Conservation (phyloP, 345 rosid species). For the Clausena lansium region DNA sequence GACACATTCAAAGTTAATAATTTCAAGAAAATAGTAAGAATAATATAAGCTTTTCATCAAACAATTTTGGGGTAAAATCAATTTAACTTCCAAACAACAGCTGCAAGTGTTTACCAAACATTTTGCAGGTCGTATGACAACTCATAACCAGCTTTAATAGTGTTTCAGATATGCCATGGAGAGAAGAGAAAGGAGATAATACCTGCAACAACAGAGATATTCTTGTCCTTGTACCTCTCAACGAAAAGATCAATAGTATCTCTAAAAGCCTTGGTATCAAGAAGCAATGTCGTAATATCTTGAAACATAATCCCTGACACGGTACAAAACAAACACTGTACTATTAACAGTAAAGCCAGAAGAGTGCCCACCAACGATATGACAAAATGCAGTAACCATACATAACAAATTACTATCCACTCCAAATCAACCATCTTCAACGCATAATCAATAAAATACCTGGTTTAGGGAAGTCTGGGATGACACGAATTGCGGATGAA, state of each 20-base stretch:
- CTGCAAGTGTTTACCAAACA: neutral
- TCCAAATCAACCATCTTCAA: neutral
- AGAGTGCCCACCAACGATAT: neutral
- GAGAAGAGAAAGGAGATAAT: neutral
- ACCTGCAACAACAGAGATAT: slow-evolving; percentile 84
- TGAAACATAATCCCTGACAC: slow-evolving; percentile 83
- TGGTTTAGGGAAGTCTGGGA: slow-evolving; percentile 91
- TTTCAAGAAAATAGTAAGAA: no score
- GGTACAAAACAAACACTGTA: neutral
- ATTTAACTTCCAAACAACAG: neutral
- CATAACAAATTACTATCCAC: neutral
- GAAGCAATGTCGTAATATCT: slow-evolving; percentile 81
- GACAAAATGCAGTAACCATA: neutral
- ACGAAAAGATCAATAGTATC: slow-evolving; percentile 86
- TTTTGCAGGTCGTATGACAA: neutral
- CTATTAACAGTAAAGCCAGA: neutral
- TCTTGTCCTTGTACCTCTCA: slow-evolving; percentile 64
- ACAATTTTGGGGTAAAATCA: neutral
- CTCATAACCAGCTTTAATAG: neutral
- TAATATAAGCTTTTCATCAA: neutral
- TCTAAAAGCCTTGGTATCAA: slow-evolving; percentile 63
- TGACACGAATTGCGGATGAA: slow-evolving; percentile 70
- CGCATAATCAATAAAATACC: slow-evolving; percentile 34
- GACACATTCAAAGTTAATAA: neutral
- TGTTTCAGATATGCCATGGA: neutral